Base-by-base conservation (phyloP, 2,329 filamentous ascomycete genomes). In the Trichoderma arundinaceum region DNA sequence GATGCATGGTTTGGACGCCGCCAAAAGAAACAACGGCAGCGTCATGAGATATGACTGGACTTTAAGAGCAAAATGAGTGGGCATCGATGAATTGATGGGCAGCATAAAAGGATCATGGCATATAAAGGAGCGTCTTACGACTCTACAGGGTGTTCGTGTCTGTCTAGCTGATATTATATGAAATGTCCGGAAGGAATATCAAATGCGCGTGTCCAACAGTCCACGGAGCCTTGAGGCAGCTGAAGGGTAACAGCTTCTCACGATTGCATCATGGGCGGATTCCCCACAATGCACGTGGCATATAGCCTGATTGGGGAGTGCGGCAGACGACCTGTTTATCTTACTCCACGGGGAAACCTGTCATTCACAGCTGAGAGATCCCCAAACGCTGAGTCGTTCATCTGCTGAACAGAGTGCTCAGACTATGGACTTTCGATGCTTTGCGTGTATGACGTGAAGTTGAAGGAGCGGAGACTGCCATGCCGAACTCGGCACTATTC, bases 1-100 rank as follows among this genome's bases (percentile, higher is more conserved):
- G 69, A 44, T 72, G 71, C 49, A 77, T 77, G 76, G 67, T 77
- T 32, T 77, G 75, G 75, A 65, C 61, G 64, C 68, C 65, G 52
- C 10, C 43, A 1, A 48, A 41, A 39, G 2, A 48, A 41, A 39
- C 1, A n/a, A 44, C 2, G n/a, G n/a, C 6, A 38, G 3, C 17
- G 8, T 22, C 33, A 13, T 58, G 46, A 65, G 9, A 63, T 39
- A 32, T n/a, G 38, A 57, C 9, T 19, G 22, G 8, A 17, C n/a
- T 2, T 22, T 22, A 9, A 5, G 12, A 4, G n/a, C 5, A 57
- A 1, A 13, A 10, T 13, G 22, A 17, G 19, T 19, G 35, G 19
- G 33, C n/a, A 32, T 28, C 2, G 22, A 28, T 28, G 22, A 28
- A 28, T 28, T 28, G 22, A 4, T 4, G 22, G 22, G 22, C 22